Percentiles rank a stretch among this genome's conserved stretches.
Conservation (phyloP, 1,139 yeast genomes). For the Magnusiomyces paraingens region DNA sequence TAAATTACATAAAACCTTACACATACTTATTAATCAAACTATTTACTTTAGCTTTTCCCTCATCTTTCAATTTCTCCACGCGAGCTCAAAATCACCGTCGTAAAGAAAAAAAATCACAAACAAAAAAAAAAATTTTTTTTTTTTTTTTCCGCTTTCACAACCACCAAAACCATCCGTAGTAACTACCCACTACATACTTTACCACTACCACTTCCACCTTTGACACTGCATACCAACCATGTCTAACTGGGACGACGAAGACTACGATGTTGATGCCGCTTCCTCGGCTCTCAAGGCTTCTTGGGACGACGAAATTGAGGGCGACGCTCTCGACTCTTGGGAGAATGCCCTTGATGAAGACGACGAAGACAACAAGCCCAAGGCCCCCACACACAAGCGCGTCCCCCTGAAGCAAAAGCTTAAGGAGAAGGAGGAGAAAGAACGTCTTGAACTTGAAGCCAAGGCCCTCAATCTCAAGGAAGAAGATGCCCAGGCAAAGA, state of each 20-base stretch:
- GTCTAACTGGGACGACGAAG: constrained; percentile 40
- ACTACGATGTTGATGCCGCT: constrained; percentile 83
- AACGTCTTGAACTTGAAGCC: constrained; percentile 34
- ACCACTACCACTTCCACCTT: not conserved
- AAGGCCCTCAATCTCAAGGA: constrained; percentile 34
- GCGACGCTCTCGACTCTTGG: constrained; percentile 80
- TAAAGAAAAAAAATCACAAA: too few species aligned
- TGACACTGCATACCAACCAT: too few species aligned
- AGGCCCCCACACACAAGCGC: constrained; percentile 31
- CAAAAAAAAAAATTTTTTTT: not conserved
- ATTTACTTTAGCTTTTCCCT: too few species aligned
- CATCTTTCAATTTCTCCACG: too few species aligned
- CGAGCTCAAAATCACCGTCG: not conserved
- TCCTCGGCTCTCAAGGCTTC: constrained; percentile 54
- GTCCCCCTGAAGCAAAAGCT: constrained; percentile 32
- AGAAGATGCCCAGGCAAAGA: constrained; percentile 46
- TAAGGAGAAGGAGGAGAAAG: constrained; percentile 35
- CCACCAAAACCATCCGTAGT: not conserved
- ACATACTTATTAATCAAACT: too few species aligned
- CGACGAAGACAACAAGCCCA: constrained; percentile 29
- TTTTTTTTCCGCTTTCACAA: not conserved
- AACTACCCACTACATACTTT: not conserved
- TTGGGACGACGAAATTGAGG: constrained; percentile 76
- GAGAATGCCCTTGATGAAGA: constrained; percentile 41
- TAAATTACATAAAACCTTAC: too few species aligned